These are phyloP conservation scores for Striga hermonthica DNA, from an alignment of 305 asterid species.

Conservation along the genomic window DNA sequence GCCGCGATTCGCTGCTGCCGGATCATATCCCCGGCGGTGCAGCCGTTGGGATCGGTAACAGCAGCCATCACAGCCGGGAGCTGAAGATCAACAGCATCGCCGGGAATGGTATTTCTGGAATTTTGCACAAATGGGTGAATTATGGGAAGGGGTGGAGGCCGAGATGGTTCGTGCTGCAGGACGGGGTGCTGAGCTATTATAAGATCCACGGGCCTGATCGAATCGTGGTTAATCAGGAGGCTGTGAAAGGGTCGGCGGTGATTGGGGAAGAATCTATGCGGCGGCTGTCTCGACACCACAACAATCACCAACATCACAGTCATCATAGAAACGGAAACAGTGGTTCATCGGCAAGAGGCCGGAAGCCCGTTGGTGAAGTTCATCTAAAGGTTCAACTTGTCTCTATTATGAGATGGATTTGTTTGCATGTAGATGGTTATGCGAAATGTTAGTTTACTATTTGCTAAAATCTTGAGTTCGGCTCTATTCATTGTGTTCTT, in stretches of 20 bases:
- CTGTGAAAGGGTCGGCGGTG: conserved; percentile 72
- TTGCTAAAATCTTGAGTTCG: background rate
- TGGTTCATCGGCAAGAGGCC: conserved; percentile 35
- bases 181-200: conserved; percentile 92
- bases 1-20: conserved; percentile 30
- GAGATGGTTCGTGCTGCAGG: conserved; percentile 94
- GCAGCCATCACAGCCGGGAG: conserved; percentile 42
- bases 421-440: conserved; percentile 5
- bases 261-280: conserved; percentile 80
- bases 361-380: conserved; percentile 91
- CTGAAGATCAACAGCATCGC: conserved; percentile 84
- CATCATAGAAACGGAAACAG: conserved; percentile 35
- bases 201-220: conserved; percentile 92
- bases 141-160: conserved; percentile 98
- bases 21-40: conserved; percentile 21
- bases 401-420: background rate
- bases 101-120: conserved; percentile 79
- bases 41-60: conserved; percentile 8
- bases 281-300: conserved; percentile 48
- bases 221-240: conserved; percentile 56
- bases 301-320: conserved; percentile 30
- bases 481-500: background rate
- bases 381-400: conserved; percentile 72
- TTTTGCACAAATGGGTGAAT: conserved; percentile 92
- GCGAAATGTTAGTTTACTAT: background rate